Conservation (phyloP, 768 basidiomycete species). For the Tricholoma sp. region DNA sequence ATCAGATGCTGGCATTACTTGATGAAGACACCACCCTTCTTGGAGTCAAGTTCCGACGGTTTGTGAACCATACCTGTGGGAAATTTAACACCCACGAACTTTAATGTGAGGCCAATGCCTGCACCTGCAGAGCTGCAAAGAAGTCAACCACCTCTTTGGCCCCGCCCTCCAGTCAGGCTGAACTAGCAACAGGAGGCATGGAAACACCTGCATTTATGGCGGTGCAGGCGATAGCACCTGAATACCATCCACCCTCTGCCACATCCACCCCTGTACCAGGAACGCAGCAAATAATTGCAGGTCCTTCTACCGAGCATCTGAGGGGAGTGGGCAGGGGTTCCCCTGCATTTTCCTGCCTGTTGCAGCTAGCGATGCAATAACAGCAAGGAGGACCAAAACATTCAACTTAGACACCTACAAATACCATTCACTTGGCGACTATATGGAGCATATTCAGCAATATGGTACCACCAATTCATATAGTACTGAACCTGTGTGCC, state of each 20-base stretch:
- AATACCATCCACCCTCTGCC: background rate
- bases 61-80: constrained; percentile 1
- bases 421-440: constrained; percentile 1
- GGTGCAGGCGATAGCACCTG: background rate
- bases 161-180: background rate
- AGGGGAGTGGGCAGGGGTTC: background rate
- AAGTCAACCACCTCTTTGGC: background rate
- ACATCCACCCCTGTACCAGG: background rate
- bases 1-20: background rate
- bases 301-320: background rate
- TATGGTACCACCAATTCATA: constrained; percentile 1
- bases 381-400: background rate
- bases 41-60: background rate
- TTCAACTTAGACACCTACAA: constrained; percentile 1
- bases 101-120: background rate
- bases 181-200: background rate
- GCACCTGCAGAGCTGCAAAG: background rate
- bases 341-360: background rate
- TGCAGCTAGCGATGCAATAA: background rate
- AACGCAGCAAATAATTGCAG: background rate
- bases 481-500: background rate
- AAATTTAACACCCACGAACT: constrained; percentile 3
- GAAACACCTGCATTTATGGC: background rate
- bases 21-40: background rate
- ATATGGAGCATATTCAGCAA: background rate